Percentiles rank a stretch among this genome's conserved stretches.
Conservation (phyloP, 2,329 filamentous ascomycete genomes). For the Ophiocordyceps robertsii region DNA sequence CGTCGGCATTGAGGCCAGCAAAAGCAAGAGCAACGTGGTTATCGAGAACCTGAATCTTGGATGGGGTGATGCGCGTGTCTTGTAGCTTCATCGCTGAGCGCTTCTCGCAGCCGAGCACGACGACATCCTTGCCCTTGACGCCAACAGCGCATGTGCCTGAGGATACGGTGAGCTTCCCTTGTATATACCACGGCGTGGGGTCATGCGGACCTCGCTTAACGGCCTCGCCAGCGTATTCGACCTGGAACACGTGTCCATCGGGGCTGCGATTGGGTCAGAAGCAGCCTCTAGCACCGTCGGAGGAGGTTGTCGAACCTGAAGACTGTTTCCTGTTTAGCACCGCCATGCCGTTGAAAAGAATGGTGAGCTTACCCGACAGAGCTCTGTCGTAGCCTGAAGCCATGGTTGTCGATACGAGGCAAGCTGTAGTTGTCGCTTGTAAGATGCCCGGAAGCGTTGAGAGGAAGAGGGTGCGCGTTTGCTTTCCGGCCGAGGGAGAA, state of each 20-base stretch:
- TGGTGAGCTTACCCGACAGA: constrained; percentile 69
- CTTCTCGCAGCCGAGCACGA: constrained; percentile 97
- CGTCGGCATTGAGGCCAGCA: constrained; percentile 93
- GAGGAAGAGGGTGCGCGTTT: constrained; percentile 1
- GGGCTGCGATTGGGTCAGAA: constrained; percentile 55
- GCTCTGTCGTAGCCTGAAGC: constrained; percentile 98
- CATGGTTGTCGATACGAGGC: constrained; percentile 30
- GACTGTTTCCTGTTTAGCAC: constrained; percentile 44
- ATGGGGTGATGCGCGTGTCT: constrained; percentile 96
- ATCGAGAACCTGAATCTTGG: constrained; percentile 94
- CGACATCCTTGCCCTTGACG: constrained; percentile 88
- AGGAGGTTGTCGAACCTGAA: constrained; percentile 49
- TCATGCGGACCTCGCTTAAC: constrained; percentile 74
- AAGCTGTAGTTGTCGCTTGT: neutral
- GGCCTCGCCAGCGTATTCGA: constrained; percentile 97
- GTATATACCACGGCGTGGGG: constrained; percentile 5
- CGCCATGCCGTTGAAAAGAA: constrained; percentile 6
- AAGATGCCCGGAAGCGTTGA: neutral
- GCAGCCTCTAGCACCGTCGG: neutral
- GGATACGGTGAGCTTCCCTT: constrained; percentile 4
- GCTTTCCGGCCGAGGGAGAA: constrained; percentile 1
- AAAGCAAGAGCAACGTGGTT: constrained; percentile 95
- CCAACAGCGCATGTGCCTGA: constrained; percentile 92
- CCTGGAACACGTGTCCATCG: constrained; percentile 98
- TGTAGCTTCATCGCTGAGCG: constrained; percentile 98